Evolutionary conservation across 2,329 filamentous ascomycete species (phyloP).

Genomic region (Diaporthe longicolla): DNA sequence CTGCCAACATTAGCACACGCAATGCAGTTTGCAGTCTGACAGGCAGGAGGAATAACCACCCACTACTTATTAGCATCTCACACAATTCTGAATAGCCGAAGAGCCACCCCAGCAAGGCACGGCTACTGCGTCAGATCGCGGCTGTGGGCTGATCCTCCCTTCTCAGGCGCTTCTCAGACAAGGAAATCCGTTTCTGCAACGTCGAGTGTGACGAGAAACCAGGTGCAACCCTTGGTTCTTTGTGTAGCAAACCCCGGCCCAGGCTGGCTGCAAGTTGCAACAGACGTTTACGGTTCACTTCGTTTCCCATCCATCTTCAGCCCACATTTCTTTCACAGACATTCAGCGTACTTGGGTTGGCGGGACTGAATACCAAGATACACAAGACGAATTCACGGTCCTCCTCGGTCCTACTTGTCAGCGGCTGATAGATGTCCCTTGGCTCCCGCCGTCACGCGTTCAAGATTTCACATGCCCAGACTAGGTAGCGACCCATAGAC

Average conservation of each 20-base stretch:
- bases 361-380: not conserved
- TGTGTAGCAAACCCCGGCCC: not conserved
- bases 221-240: conserved; percentile 33
- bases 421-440: not conserved
- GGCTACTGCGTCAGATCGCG: not conserved
- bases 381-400: not conserved
- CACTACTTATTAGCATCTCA: not conserved
- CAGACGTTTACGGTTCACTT: not conserved
- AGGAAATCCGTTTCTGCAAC: conserved; percentile 39
- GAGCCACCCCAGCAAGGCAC: conserved; percentile 11
- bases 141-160: conserved; percentile 32
- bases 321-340: not conserved
- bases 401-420: not conserved
- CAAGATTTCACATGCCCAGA: conserved; percentile 32
- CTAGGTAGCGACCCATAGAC: not conserved
- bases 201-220: conserved; percentile 37
- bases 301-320: not conserved
- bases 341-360: not conserved
- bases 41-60: conserved; percentile 12
- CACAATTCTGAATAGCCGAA: not conserved
- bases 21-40: not conserved
- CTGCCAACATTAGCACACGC: conserved; percentile 1
- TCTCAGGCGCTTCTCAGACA: conserved; percentile 32
- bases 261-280: not conserved
- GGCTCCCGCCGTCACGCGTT: not conserved